These are phyloP conservation scores for Groenewaldozyma auringiensis DNA, from an alignment of 1,139 yeast genomes.

Conservation along the genomic window DNA sequence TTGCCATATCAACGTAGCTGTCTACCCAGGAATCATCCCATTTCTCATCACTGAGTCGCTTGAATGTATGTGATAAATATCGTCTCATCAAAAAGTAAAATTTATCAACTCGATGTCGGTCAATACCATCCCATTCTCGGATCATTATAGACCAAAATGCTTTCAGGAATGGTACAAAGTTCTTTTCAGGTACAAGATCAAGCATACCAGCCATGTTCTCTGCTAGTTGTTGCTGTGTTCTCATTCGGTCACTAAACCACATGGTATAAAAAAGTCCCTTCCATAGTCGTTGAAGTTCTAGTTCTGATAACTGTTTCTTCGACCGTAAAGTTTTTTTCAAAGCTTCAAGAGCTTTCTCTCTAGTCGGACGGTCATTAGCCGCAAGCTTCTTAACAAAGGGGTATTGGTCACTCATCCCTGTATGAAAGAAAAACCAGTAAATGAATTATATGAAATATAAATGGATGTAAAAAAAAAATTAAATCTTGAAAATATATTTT, in stretches of 20 bases:
- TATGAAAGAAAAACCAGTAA: background rate
- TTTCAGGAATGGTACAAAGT: constrained; percentile 47
- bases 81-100: constrained; percentile 74
- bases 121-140: constrained; percentile 79
- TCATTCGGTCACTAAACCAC: constrained; percentile 95
- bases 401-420: constrained; percentile 13
- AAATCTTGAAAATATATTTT: too few relatives aligned
- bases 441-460: too few relatives aligned
- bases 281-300: constrained; percentile 81
- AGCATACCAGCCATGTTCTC: constrained; percentile 59
- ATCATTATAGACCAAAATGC: constrained; percentile 80
- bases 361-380: constrained; percentile 64
- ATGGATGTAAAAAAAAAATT: too few relatives aligned
- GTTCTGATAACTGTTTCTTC: constrained; percentile 34
- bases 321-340: constrained; percentile 51
- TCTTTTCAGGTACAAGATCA: constrained; percentile 31
- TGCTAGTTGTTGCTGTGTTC: constrained; percentile 83
- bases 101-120: constrained; percentile 73
- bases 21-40: constrained; percentile 52
- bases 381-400: constrained; percentile 75
- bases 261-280: constrained; percentile 80
- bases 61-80: constrained; percentile 58
- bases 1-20: constrained; percentile 40
- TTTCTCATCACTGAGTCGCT: constrained; percentile 43
- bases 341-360: constrained; percentile 71